phyloP scores from a whole-genome alignment of 805 yeast genomes.

The Saturnispora silvae region DNA sequence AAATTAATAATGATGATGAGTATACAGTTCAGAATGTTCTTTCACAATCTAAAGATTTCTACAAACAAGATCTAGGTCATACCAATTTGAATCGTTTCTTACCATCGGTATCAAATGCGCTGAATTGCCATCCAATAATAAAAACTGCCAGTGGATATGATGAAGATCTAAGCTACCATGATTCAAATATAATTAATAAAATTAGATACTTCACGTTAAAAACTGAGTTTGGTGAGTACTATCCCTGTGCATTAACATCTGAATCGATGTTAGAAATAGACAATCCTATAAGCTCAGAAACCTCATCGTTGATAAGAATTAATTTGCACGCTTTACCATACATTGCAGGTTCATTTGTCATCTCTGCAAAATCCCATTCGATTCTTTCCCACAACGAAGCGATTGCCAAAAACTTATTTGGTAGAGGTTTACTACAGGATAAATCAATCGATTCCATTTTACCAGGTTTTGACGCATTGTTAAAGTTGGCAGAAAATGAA shows the following conservation, averaged over 20 bases:
- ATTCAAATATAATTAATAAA: constrained; percentile 38
- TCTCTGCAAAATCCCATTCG: constrained; percentile 39
- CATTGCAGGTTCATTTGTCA: constrained; percentile 75
- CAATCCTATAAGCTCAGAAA: constrained; percentile 13
- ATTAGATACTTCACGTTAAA: constrained; percentile 55
- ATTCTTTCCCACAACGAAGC: constrained; percentile 72
- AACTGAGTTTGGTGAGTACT: constrained; percentile 28
- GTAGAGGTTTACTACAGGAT: constrained; percentile 41
- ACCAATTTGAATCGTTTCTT: constrained; percentile 12
- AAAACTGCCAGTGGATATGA: constrained; percentile 1
- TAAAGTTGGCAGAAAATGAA: constrained; percentile 32
- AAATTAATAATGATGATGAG: constrained; percentile 19
- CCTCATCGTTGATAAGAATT: constrained; percentile 33
- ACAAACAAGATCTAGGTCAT: constrained; percentile 11
- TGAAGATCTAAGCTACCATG: constrained; percentile 13
- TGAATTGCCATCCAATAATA: constrained; percentile 9
- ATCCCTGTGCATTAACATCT: constrained; percentile 69
- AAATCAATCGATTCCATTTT: constrained; percentile 45
- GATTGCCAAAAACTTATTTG: constrained; percentile 68
- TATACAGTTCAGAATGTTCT: constrained; percentile 8
- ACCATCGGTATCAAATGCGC: constrained; percentile 17
- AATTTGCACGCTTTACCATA: constrained; percentile 73
- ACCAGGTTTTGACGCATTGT: constrained; percentile 47
- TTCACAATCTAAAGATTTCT: constrained; percentile 15
- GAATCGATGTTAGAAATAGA: constrained; percentile 40